These are phyloP conservation scores for Cyberlindnera mycetangii DNA, from an alignment of 805 yeast genomes.

Conservation along the genomic window DNA sequence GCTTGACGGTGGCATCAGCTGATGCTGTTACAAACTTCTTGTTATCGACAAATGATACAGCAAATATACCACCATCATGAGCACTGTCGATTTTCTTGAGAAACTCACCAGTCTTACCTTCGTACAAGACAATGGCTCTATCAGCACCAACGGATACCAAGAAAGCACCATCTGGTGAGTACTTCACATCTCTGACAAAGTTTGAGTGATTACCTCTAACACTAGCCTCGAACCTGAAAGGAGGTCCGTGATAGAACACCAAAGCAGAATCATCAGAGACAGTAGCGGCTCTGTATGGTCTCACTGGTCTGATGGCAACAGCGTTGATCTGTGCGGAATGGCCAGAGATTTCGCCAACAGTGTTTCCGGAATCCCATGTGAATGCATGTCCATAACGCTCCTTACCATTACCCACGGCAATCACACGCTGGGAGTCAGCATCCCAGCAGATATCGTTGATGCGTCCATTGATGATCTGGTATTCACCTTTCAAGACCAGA, in stretches of 20 bases:
- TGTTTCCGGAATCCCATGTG: conserved; percentile 91
- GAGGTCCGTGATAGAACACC: conserved; percentile 89
- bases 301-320: conserved; percentile 70
- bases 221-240: conserved; percentile 79
- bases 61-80: conserved; percentile 81
- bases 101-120: conserved; percentile 83
- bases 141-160: conserved; percentile 85
- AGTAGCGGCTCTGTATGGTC: conserved; percentile 93
- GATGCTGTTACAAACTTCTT: conserved; percentile 73
- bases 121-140: conserved; percentile 70
- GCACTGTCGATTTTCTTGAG: conserved; percentile 43
- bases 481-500: conserved; percentile 71
- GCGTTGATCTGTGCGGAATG: conserved; percentile 83
- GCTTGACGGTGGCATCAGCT: conserved; percentile 74
- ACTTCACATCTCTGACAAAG: conserved; percentile 76
- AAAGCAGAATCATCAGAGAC: conserved; percentile 86
- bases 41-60: conserved; percentile 64
- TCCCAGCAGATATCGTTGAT: conserved; percentile 91
- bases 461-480: conserved; percentile 73
- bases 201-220: conserved; percentile 73
- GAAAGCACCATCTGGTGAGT: conserved; percentile 74
- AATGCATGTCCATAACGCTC: conserved; percentile 91
- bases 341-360: conserved; percentile 95
- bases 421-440: conserved; percentile 76
- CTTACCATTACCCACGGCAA: conserved; percentile 94